phyloP scores from a whole-genome alignment of 2,329 filamentous ascomycete genomes.

The Botrytis sinoallii region DNA sequence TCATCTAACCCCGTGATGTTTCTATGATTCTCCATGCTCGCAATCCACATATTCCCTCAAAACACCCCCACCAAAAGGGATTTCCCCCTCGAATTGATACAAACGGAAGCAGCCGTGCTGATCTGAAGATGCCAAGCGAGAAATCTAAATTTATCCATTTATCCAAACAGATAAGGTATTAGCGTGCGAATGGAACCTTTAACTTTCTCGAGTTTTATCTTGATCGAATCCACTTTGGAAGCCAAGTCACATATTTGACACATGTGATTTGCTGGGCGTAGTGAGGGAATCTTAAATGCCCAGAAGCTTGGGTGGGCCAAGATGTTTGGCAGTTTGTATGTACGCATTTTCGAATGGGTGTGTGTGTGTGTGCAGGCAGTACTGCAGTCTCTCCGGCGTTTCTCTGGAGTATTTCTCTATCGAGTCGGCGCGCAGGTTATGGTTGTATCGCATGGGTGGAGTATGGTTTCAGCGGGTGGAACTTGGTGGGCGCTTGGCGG shows the following conservation, averaged over 20 bases:
- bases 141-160: not conserved
- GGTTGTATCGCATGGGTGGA: not conserved
- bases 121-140: slow-evolving; percentile 4
- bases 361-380: no score
- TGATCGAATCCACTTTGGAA: not conserved
- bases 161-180: slow-evolving; percentile 10
- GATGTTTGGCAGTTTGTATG: not conserved
- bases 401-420: not conserved
- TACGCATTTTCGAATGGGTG: not conserved
- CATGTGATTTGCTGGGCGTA: not conserved
- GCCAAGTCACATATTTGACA: not conserved
- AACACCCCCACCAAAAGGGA: not conserved
- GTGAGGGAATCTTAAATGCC: not conserved
- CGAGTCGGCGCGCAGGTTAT: not conserved
- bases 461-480: not conserved
- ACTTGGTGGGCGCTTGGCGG: not conserved
- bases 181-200: not conserved
- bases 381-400: not conserved
- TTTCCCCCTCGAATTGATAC: not conserved
- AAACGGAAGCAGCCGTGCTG: not conserved
- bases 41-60: not conserved
- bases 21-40: not conserved
- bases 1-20: not conserved
- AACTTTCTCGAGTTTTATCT: not conserved
- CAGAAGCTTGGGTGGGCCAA: not conserved